A percentile compares a stretch with the other conserved stretches of the same genome.
These are phyloP conservation scores for Pyrenula massariospora DNA, from an alignment of 495 filamentous ascomycete genomes.

Conservation along the genomic window DNA sequence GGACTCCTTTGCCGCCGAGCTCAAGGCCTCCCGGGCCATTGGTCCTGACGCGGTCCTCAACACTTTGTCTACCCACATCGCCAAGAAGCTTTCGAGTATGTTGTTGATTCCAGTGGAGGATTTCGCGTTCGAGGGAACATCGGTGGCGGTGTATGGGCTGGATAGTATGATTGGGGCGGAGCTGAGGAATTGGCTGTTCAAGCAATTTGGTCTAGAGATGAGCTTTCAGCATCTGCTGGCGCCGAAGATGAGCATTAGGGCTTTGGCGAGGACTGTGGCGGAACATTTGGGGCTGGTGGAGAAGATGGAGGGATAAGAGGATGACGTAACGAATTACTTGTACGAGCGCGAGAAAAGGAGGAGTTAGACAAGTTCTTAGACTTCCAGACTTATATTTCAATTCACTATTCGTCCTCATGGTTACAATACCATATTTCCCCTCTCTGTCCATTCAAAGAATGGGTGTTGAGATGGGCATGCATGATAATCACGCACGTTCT, in stretches of 20 bases:
- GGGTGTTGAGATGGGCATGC: no score
- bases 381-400: no score
- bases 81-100: slow-evolving; percentile 34
- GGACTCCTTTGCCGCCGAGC: slow-evolving; percentile 1
- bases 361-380: no score
- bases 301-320: no score
- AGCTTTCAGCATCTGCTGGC: slow-evolving; percentile 24
- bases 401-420: no score
- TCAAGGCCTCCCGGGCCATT: slow-evolving; percentile 1
- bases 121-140: slow-evolving; percentile 24
- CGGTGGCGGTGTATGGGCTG: slow-evolving; percentile 36
- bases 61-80: slow-evolving; percentile 29
- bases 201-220: slow-evolving; percentile 37
- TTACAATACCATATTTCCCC: no score
- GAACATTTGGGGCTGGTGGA: not conserved
- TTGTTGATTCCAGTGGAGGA: slow-evolving; percentile 41
- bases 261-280: not conserved
- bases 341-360: no score
- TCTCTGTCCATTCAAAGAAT: no score
- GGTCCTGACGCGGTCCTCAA: not conserved
- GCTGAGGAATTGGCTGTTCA: slow-evolving; percentile 38
- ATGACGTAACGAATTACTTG: no score
- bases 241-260: slow-evolving; percentile 1
- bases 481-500: no score
- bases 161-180: slow-evolving; percentile 43